Percentiles rank a stretch among this genome's conserved stretches.
Evolutionary conservation across 2,329 filamentous ascomycete species (phyloP).

Genomic region (Talaromyces sp.): DNA sequence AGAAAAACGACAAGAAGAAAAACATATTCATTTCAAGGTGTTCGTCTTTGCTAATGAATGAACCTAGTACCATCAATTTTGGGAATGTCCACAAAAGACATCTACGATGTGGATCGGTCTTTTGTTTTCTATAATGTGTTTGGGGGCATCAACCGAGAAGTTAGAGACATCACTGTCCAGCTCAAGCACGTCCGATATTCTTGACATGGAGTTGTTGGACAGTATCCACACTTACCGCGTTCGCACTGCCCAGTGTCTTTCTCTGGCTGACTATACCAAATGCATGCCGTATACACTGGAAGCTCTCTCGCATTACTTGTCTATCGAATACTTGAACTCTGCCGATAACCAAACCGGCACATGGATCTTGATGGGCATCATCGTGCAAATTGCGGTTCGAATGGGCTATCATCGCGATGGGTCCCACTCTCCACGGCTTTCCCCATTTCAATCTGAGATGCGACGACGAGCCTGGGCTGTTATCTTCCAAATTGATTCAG

Average conservation of each 20-base stretch:
- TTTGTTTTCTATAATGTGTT: constrained; percentile 6
- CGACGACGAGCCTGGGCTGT: constrained; percentile 27
- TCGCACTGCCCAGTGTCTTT: constrained; percentile 8
- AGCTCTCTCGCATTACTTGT: constrained; percentile 3
- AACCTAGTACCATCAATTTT: constrained; percentile 10
- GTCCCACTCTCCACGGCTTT: constrained; percentile 28
- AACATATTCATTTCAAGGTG: background rate
- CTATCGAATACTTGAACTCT: constrained; percentile 12
- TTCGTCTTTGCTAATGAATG: background rate
- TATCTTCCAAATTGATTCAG: constrained; percentile 32
- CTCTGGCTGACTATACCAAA: constrained; percentile 11
- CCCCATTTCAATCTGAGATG: constrained; percentile 31
- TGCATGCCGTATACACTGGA: constrained; percentile 9
- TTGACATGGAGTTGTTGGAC: background rate
- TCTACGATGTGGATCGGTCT: constrained; percentile 10
- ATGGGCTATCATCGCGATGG: constrained; percentile 42
- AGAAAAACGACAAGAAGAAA: background rate
- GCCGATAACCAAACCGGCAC: constrained; percentile 17
- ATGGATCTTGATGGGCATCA: constrained; percentile 23
- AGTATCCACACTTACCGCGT: constrained; percentile 6
- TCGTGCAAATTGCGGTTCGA: constrained; percentile 24
- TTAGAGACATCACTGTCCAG: background rate
- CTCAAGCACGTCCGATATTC: background rate
- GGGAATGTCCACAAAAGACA: constrained; percentile 2
- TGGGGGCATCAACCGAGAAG: constrained; percentile 1